phyloP scores from a whole-genome alignment of 495 filamentous ascomycete genomes.

The Podospora comata region DNA sequence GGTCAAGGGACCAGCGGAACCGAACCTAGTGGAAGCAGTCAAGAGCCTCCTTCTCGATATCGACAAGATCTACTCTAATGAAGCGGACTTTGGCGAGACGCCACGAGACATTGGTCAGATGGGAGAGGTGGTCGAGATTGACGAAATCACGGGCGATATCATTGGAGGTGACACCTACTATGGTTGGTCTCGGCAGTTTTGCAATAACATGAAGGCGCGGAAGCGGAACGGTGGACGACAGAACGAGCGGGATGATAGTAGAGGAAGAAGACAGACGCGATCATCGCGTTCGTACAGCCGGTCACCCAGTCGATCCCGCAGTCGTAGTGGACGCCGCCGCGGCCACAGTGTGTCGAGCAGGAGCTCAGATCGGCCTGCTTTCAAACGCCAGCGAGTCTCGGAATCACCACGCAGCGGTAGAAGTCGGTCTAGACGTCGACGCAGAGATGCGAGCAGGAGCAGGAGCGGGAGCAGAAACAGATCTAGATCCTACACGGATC shows the following conservation, averaged over 20 bases:
- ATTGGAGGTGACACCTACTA: slow-evolving; percentile 71
- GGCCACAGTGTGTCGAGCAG: slow-evolving; percentile 27
- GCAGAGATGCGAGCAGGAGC: slow-evolving; percentile 10
- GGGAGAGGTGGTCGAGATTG: slow-evolving; percentile 62
- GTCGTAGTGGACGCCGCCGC: slow-evolving; percentile 22
- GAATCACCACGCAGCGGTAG: slow-evolving; percentile 17
- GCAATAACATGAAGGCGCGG: slow-evolving; percentile 72
- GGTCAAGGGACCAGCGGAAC: slow-evolving; percentile 66
- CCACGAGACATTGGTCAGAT: slow-evolving; percentile 64
- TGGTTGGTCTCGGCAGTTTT: slow-evolving; percentile 80
- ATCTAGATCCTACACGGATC: slow-evolving; percentile 1
- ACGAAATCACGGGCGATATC: slow-evolving; percentile 60
- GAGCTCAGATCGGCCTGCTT: slow-evolving; percentile 27
- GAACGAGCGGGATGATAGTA: slow-evolving; percentile 19
- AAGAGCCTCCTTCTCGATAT: slow-evolving; percentile 66
- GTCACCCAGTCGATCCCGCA: slow-evolving; percentile 35
- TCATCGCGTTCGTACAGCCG: slow-evolving; percentile 40
- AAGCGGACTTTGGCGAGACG: slow-evolving; percentile 31
- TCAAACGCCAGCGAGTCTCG: slow-evolving; percentile 27
- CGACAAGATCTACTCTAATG: slow-evolving; percentile 57
- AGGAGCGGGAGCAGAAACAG: slow-evolving; percentile 19
- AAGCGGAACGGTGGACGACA: slow-evolving; percentile 35
- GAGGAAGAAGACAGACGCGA: slow-evolving; percentile 24
- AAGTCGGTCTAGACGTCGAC: slow-evolving; percentile 8
- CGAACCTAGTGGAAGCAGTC: slow-evolving; percentile 60